phyloP scores from a whole-genome alignment of 116 monocot species.

The Iris pallida region DNA sequence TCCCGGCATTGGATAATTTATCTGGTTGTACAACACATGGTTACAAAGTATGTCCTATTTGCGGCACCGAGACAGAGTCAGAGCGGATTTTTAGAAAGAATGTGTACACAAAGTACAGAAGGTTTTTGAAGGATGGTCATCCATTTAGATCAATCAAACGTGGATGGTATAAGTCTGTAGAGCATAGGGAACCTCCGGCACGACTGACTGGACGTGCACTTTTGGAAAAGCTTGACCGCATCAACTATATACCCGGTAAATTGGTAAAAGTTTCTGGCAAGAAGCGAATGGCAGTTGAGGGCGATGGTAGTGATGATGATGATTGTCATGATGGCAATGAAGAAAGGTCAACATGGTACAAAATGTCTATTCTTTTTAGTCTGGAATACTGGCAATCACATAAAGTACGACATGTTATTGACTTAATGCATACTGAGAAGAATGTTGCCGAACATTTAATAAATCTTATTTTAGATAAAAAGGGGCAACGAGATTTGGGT shows the following conservation, averaged over 20 bases:
- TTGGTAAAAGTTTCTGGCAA: too few species aligned
- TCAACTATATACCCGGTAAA: too few species aligned
- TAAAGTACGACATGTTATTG: not conserved
- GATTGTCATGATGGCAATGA: too few species aligned
- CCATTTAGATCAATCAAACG: not conserved
- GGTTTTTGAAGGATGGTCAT: constrained; percentile 1
- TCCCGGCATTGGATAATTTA: not conserved
- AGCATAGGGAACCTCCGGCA: not conserved
- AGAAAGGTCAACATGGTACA: not conserved
- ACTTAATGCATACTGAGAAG: not conserved
- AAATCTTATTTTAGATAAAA: not conserved
- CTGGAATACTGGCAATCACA: not conserved
- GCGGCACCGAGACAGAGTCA: not conserved
- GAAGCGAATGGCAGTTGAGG: too few species aligned
- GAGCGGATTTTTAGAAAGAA: not conserved
- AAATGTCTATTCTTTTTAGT: not conserved
- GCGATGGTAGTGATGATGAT: too few species aligned
- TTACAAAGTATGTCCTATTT: not conserved
- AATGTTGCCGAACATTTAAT: not conserved
- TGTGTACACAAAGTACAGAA: not conserved
- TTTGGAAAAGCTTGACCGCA: too few species aligned
- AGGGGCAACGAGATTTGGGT: not conserved
- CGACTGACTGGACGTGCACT: not conserved
- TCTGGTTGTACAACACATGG: not conserved
- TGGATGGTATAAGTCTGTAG: not conserved